Evolutionary conservation across 306 rosid species (phyloP).

Genomic region (Corylus heterophylla): DNA sequence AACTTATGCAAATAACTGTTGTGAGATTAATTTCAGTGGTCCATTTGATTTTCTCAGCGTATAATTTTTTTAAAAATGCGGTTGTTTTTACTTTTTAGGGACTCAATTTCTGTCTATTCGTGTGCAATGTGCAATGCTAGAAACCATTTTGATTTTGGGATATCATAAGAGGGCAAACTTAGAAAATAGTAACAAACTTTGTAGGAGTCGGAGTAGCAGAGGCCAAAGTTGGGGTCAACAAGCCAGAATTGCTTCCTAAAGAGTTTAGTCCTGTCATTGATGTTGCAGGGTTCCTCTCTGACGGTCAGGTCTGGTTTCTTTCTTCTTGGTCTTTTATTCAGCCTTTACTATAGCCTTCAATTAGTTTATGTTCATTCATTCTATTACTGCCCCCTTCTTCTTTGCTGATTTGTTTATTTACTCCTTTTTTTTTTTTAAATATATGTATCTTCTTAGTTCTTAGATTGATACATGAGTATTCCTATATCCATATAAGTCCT

Average conservation of each 20-base stretch:
- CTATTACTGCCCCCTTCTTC: neutral
- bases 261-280: constrained; percentile 80
- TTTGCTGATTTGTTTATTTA: neutral
- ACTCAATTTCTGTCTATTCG: neutral
- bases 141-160: neutral
- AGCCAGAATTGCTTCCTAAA: constrained; percentile 91
- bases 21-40: too few relatives aligned
- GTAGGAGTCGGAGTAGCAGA: constrained; percentile 56
- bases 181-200: neutral
- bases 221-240: constrained; percentile 85
- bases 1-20: neutral
- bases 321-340: neutral
- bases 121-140: neutral
- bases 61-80: too few relatives aligned
- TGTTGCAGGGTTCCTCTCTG: constrained; percentile 97
- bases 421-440: neutral
- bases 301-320: constrained; percentile 70
- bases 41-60: neutral
- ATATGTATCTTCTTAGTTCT: neutral
- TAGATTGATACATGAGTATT: neutral
- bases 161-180: neutral
- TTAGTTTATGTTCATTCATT: neutral
- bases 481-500: neutral
- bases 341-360: neutral
- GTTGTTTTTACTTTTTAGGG: neutral